Conservation (phyloP, 768 basidiomycete species). For the Mycena olivaceomarginata region DNA sequence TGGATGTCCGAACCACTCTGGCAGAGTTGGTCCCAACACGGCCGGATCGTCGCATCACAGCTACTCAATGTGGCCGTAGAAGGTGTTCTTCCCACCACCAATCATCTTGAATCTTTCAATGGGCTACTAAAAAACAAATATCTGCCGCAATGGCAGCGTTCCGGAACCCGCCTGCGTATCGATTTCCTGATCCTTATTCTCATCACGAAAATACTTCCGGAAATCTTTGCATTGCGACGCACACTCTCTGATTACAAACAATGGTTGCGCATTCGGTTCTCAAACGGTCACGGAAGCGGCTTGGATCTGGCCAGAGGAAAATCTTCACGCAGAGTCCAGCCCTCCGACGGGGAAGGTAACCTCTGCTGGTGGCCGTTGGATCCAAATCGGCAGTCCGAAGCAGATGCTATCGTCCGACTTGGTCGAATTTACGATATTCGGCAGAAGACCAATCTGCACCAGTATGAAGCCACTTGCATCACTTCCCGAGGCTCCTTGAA, state of each 20-base stretch:
- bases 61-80: constrained; percentile 38
- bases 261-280: not conserved
- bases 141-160: constrained; percentile 47
- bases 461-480: constrained; percentile 7
- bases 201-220: constrained; percentile 34
- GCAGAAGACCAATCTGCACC: not conserved
- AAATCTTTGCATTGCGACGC: constrained; percentile 13
- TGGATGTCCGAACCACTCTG: constrained; percentile 12
- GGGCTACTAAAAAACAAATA: constrained; percentile 51
- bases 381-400: not conserved
- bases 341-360: not conserved
- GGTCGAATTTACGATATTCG: not conserved
- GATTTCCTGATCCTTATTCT: constrained; percentile 48
- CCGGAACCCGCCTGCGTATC: constrained; percentile 50
- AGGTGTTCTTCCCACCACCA: constrained; percentile 49
- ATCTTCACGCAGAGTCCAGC: not conserved
- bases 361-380: not conserved
- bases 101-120: constrained; percentile 58
- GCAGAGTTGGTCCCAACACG: constrained; percentile 11
- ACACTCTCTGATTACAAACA: not conserved
- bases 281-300: too few species aligned
- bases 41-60: not conserved
- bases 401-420: not conserved
- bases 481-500: not conserved
- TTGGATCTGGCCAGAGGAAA: not conserved